phyloP scores from a whole-genome alignment of 345 rosid species.

The Eucalyptus leucophloia region DNA sequence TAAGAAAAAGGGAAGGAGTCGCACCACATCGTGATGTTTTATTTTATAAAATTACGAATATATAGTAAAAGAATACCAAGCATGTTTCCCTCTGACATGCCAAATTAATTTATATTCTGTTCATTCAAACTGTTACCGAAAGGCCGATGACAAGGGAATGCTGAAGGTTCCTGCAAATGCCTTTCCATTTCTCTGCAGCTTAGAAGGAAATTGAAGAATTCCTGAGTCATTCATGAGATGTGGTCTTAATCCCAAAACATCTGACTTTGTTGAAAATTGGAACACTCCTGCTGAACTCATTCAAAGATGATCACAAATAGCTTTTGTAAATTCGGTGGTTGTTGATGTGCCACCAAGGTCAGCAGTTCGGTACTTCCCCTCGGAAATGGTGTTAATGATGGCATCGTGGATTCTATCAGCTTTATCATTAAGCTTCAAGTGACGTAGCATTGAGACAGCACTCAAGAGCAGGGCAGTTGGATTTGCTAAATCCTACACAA shows the following conservation, averaged over 20 bases:
- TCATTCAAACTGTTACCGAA: neutral
- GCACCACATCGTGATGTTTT: neutral
- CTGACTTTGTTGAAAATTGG: neutral
- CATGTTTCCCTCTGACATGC: neutral
- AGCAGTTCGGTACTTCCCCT: slow-evolving; percentile 82
- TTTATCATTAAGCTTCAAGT: slow-evolving; percentile 65
- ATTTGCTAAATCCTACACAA: slow-evolving; percentile 70
- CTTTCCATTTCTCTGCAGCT: neutral
- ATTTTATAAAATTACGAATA: neutral
- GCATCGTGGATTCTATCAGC: slow-evolving; percentile 85
- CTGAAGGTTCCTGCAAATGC: neutral
- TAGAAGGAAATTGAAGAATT: neutral
- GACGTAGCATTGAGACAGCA: slow-evolving; percentile 78
- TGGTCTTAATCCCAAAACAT: neutral
- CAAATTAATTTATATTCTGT: neutral
- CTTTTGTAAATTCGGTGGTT: slow-evolving; percentile 81
- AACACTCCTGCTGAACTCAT: slow-evolving; percentile 1
- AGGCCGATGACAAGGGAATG: neutral
- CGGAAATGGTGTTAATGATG: slow-evolving; percentile 70
- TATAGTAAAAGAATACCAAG: neutral
- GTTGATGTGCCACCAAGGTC: slow-evolving; percentile 84
- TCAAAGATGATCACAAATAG: slow-evolving; percentile 82
- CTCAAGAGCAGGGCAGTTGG: slow-evolving; percentile 94
- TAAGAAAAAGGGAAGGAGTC: neutral
- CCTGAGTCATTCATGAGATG: neutral